These are phyloP conservation scores for Cladochytrium replicatum DNA, from an alignment of 192 early-diverging fungal genomes.

Conservation along the genomic window DNA sequence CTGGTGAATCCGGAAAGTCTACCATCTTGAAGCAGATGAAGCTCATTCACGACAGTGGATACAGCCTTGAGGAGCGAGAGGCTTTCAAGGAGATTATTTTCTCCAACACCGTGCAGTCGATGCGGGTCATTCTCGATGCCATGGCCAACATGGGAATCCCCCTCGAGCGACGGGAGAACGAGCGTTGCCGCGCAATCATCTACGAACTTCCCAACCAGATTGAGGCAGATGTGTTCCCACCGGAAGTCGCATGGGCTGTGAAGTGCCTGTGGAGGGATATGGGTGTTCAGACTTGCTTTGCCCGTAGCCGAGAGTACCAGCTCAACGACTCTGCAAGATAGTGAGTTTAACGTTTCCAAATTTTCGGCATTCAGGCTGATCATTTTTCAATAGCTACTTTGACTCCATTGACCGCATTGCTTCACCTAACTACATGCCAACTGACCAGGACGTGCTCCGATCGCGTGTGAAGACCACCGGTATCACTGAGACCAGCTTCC, in stretches of 20 bases:
- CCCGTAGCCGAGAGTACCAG: constrained; percentile 81
- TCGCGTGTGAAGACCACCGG: constrained; percentile 96
- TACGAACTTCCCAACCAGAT: constrained; percentile 77
- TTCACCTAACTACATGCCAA: constrained; percentile 69
- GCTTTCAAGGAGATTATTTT: constrained; percentile 95
- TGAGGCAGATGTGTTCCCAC: constrained; percentile 75
- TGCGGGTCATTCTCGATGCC: constrained; percentile 90
- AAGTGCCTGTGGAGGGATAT: constrained; percentile 74
- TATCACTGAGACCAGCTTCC: constrained; percentile 90
- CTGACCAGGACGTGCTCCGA: constrained; percentile 92
- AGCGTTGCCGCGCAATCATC: constrained; percentile 60
- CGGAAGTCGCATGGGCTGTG: constrained; percentile 70
- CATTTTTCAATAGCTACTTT: constrained; percentile 64
- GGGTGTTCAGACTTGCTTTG: constrained; percentile 74
- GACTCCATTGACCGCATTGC: constrained; percentile 86
- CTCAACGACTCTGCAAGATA: constrained; percentile 94
- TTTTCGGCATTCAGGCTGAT: background rate
- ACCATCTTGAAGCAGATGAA: constrained; percentile 99
- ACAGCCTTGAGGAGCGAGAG: constrained; percentile 78
- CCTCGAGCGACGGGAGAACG: constrained; percentile 58
- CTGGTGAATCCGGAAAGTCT: constrained; percentile 95
- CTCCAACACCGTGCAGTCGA: constrained; percentile 90
- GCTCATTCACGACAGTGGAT: constrained; percentile 92
- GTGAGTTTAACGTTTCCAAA: constrained; percentile 31
- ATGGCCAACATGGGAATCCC: constrained; percentile 79